Base-by-base conservation (phyloP, 257 asterid genomes). In the Gardenia jasminoides region DNA sequence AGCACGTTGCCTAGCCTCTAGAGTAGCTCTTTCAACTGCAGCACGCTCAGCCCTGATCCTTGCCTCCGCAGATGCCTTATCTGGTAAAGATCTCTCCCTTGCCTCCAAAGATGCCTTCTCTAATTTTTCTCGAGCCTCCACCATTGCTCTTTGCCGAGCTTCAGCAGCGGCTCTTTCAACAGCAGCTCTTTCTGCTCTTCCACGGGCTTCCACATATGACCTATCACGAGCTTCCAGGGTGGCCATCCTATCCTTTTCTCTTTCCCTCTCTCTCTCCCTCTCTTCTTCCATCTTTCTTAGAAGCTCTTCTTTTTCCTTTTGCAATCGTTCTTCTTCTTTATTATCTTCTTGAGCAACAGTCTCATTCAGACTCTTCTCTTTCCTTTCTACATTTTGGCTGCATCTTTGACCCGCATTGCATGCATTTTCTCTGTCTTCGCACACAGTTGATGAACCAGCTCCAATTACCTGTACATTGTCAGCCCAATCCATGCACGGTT, bases 221-320 rank as follows among this genome's bases (percentile, higher is more conserved):
- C 87, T 93, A 81, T 88, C 93, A 80, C 83, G 88, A 84, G 90
- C 90, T 86, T 89, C 92, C 77, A 86, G 90, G 69, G 88, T 85
- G 31, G 85, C 93, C 98, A 91, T 95, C 81, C 97, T 87, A 80
- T 95, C 98, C 89, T 95, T 95, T 81, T 93, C 98, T 86, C 98
- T 90, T 84, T 95, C 98, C 85, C 97, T 95, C 83, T 93, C 96
- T 83, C 99, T 84, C 82, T 91, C 98, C 87, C 91, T 90, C 83
- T 95, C 97, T 86, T 90, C 97, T 84, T 95, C 97, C 52, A 89
- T 44, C 84, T 84, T 91, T 85, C 91, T 89, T 68, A 85, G 72
- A 39, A 67, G 82, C 75, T 89, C 97, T 78, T 84, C 89, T 80
- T 73, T 83, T 81, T 94, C 89, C 84, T 86, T 86, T 78, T 76